phyloP scores from a whole-genome alignment of 441 rosid species.

The Kokia cookei region DNA sequence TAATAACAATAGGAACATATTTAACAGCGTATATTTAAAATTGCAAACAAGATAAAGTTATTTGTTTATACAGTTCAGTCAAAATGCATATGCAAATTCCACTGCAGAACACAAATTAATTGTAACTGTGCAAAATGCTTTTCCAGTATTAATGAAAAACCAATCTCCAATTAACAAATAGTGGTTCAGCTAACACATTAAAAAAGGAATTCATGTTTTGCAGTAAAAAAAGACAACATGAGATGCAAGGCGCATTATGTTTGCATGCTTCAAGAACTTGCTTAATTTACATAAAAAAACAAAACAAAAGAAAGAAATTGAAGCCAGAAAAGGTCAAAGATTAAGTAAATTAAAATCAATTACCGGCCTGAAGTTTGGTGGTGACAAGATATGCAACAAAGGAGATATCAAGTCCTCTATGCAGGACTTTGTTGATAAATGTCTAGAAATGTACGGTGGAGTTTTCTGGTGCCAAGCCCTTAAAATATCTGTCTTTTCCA shows the following conservation, averaged over 20 bases:
- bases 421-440: slow-evolving; percentile 65
- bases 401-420: slow-evolving; percentile 77
- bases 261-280: background rate
- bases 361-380: slow-evolving; percentile 84
- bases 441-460: slow-evolving; percentile 73
- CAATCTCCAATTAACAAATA: background rate
- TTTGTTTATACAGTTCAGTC: background rate
- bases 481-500: slow-evolving; percentile 63
- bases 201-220: background rate
- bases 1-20: background rate
- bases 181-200: background rate
- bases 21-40: background rate
- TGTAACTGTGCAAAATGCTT: background rate
- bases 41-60: background rate
- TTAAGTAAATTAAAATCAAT: slow-evolving; percentile 22
- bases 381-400: slow-evolving; percentile 77
- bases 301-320: slow-evolving; percentile 4
- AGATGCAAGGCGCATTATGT: background rate
- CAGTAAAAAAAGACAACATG: background rate
- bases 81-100: background rate
- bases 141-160: background rate
- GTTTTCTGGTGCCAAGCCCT: slow-evolving; percentile 78
- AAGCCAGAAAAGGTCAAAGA: background rate
- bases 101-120: background rate
- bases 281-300: background rate